Percentiles rank a stretch among this genome's conserved stretches.
These are phyloP conservation scores for Boletus edulis DNA, from an alignment of 768 basidiomycete genomes.

Conservation along the genomic window DNA sequence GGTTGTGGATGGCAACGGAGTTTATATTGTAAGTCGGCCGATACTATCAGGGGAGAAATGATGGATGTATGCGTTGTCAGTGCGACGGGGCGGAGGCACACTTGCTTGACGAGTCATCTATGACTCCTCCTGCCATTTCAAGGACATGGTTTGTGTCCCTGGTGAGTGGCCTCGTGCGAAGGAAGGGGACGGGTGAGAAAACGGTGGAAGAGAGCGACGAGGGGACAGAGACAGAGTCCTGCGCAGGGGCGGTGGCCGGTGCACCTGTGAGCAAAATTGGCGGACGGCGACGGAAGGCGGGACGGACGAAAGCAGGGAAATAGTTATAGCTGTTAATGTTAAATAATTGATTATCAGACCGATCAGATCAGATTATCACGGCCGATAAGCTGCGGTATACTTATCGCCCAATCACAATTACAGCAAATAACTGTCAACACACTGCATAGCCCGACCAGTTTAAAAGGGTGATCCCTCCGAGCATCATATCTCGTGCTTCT, in stretches of 20 bases:
- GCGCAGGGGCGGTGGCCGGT: constrained; percentile 34
- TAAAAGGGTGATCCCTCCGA: constrained; percentile 18
- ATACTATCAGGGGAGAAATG: constrained; percentile 5
- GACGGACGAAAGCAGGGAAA: constrained; percentile 36
- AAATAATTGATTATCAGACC: not conserved
- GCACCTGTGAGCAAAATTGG: constrained; percentile 52
- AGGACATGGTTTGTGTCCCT: constrained; percentile 72
- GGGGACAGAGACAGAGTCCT: constrained; percentile 41
- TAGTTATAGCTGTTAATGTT: not conserved
- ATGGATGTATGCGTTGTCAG: constrained; percentile 35
- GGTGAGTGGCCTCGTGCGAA: constrained; percentile 23
- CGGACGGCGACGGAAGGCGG: constrained; percentile 62
- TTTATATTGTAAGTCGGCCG: constrained; percentile 64
- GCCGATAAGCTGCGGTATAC: constrained; percentile 1
- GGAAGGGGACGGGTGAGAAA: constrained; percentile 21
- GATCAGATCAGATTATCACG: constrained; percentile 6
- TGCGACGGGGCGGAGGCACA: constrained; percentile 59
- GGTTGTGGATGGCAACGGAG: constrained; percentile 73
- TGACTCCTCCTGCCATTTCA: constrained; percentile 50
- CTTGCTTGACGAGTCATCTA: constrained; percentile 57
- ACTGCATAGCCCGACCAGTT: constrained; percentile 10
- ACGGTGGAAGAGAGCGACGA: constrained; percentile 37
- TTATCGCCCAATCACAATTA: constrained; percentile 33
- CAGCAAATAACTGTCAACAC: constrained; percentile 28
- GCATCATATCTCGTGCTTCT: not conserved